Evolutionary conservation across 176 grass and related monocot species (phyloP), one percentile per base, ranked within the genome.

Genomic region (Canna indica): DNA sequence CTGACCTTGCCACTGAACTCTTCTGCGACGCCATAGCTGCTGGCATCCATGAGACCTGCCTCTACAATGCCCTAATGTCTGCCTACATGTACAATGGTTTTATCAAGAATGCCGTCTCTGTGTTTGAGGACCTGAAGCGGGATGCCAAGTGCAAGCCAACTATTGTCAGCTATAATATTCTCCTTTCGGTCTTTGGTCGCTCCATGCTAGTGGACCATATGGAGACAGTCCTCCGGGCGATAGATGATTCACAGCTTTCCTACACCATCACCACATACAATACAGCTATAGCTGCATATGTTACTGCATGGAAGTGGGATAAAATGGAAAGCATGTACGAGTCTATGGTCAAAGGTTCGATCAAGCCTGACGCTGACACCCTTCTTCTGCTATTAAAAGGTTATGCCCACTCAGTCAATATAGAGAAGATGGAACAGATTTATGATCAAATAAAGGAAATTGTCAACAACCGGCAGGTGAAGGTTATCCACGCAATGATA

Each of bases 1-100:
- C 68, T 20, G 50, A 61, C 24, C 39, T 71, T 16, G 89, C 89
- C 0, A 69, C 75, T 15, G 33, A 39, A 30, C 66, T 93, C 77
- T 99, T 99, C 76, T 35, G 56, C 30, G 86, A 85, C 7, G 86
- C 86, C 14, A 36, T 78, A 28, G 67, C 50, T 20, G 38, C 44
- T 10, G 76, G 78, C 35, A 70, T 76, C 61, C 79, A 81, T 8
- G 76, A 99, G 72, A 58, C 75, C 29, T 78, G 59, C 1, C 80
- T 93, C 59, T 99, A 93, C 73, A 99, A 99, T 63, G 86, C 86
- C 22, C 94, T 99, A 59, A 93, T 99, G 86, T 61, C 88, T 5
- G 75, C 84, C 2, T 93, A 90, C 84, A 92, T 90, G 94, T 85
- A 85, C 65, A 65, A 48, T 73, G 94, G 89, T 26, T 80, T 90